Conservation (phyloP, 495 filamentous ascomycete genomes). For the Aspergillus panamensis region DNA sequence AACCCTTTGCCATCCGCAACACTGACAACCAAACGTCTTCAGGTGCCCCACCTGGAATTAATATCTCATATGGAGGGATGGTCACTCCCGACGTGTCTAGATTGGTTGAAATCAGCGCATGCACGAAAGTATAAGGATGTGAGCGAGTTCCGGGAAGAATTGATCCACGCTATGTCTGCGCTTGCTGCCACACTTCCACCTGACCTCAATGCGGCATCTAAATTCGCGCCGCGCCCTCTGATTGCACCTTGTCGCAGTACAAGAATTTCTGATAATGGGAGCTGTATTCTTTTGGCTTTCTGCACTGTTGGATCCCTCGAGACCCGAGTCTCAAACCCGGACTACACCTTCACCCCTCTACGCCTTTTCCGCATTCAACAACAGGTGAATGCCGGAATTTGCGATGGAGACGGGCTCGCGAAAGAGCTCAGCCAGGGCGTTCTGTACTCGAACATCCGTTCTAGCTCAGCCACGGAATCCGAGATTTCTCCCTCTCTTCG, state of each 20-base stretch:
- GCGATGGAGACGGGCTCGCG: conserved; percentile 50
- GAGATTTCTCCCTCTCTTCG: conserved; percentile 26
- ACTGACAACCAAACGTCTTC: conserved; percentile 54
- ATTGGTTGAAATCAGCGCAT: conserved; percentile 41
- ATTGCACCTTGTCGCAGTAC: conserved; percentile 39
- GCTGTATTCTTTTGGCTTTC: conserved; percentile 49
- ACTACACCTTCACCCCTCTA: conserved; percentile 48
- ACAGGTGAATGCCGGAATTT: conserved; percentile 47
- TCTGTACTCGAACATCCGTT: conserved; percentile 31
- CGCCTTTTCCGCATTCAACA: conserved; percentile 57
- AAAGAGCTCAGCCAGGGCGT: conserved; percentile 38
- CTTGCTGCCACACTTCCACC: conserved; percentile 45
- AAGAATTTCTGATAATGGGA: conserved; percentile 24
- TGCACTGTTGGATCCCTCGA: conserved; percentile 53
- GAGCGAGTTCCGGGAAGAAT: conserved; percentile 38
- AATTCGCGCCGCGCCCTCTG: conserved; percentile 48
- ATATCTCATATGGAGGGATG: conserved; percentile 56
- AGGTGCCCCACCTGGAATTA: conserved; percentile 55
- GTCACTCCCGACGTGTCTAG: conserved; percentile 48
- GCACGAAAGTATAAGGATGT: conserved; percentile 31
- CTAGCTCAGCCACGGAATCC: conserved; percentile 28
- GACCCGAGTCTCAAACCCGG: conserved; percentile 35
- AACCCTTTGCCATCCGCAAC: conserved; percentile 66
- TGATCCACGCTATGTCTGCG: conserved; percentile 38
- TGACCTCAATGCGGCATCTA: conserved; percentile 44